These are phyloP conservation scores for Fistulifera pelliculosa DNA, from an alignment of 108 stramenopile species.

Conservation along the genomic window DNA sequence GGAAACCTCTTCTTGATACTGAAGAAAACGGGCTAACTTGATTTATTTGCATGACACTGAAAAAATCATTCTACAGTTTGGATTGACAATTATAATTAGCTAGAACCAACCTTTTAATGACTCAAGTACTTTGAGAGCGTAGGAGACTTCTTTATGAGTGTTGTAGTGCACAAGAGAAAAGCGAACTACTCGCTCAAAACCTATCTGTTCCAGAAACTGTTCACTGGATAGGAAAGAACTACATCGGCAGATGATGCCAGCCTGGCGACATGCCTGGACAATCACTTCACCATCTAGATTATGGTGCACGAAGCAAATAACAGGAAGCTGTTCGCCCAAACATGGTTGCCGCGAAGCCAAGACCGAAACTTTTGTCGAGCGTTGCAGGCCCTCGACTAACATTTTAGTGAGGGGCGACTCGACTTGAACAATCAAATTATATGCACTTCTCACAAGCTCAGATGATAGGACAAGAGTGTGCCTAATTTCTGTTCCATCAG, in stretches of 20 bases:
- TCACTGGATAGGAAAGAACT: conserved; percentile 60
- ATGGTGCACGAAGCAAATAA: conserved; percentile 50
- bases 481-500: too few relatives aligned
- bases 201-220: conserved; percentile 10
- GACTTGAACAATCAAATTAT: conserved; percentile 4
- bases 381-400: conserved; percentile 11
- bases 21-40: not conserved
- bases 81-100: too few relatives aligned
- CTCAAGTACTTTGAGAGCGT: conserved; percentile 32
- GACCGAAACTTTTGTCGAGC: not conserved
- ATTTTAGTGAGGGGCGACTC: conserved; percentile 14
- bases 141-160: conserved; percentile 44
- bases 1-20: conserved; percentile 78
- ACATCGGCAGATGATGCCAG: conserved; percentile 46
- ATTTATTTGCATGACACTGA: not conserved
- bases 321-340: conserved; percentile 34
- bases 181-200: conserved; percentile 39
- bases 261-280: conserved; percentile 30
- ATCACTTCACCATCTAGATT: conserved; percentile 32
- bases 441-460: conserved; percentile 2
- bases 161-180: conserved; percentile 80
- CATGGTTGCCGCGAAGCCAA: conserved; percentile 6
- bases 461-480: too few relatives aligned
- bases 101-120: conserved; percentile 52
- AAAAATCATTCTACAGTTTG: too few relatives aligned